Evolutionary conservation across 768 basidiomycete genomes (phyloP), one percentile per base, ranked within the genome.

Genomic region (Peribolospora kevripleyi): DNA sequence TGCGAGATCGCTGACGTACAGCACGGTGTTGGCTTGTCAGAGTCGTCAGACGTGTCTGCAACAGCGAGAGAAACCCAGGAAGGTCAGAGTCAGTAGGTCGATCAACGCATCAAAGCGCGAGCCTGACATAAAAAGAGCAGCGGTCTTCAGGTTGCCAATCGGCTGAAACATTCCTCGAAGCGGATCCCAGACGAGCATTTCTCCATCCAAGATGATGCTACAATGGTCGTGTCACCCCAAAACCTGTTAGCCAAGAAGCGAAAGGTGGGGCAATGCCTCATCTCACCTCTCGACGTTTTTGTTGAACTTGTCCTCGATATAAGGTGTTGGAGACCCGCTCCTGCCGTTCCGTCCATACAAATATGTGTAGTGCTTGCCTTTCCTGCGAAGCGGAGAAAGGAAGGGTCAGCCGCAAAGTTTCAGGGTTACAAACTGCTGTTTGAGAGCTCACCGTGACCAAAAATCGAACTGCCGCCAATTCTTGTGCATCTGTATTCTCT

Each of bases 141-240:
- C 86, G 0, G 87, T 84, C 68, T 98, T 98, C 51, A 98, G 70
- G 0, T 79, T 83, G 2, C 93, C 93, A 58, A 98, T 97, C 0
- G 91, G 85, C 14, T 93, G 70, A 63, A 85, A 84, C 25, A 84
- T 77, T 61, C 82, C 80, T 0, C 84, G 79, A 3, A 82, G 72
- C 0, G 91, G 91, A 67, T 97, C 93, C 83, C 84, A 97, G 3
- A 95, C 91, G 41, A 98, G 70, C 91, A 98, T 97, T 66, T 98
- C 93, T 0, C 93, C 93, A 61, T 98, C 93, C 10, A 98, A 67
- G 50, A 97, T 84, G 61, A 91, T 81, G 51, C 91, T 95, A 55
- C 3, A 36, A 43, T 5, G 6, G 6, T 52, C 6, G 0, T 25
- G 25, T 25, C 25, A 25, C 25, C 25, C 25, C 9, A 25, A 2